Evolutionary conservation across 257 asterid species (phyloP).

Genomic region (Ballota nigra): DNA sequence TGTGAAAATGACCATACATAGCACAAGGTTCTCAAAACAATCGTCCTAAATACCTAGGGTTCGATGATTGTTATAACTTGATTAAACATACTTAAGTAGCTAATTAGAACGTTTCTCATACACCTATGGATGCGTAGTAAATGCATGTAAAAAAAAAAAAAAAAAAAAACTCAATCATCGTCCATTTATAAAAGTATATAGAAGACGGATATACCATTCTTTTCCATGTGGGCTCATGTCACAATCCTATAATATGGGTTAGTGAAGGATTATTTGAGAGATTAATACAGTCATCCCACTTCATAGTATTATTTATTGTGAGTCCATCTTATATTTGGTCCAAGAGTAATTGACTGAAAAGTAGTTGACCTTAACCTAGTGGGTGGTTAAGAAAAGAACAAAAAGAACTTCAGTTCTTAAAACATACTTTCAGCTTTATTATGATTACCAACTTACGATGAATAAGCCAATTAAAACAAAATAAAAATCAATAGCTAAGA

Average conservation of each 20-base stretch:
- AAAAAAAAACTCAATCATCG: neutral
- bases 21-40: no score
- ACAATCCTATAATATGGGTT: neutral
- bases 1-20: no score
- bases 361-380: neutral
- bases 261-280: neutral
- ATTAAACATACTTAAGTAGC: no score
- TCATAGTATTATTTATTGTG: neutral
- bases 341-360: neutral
- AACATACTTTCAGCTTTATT: neutral
- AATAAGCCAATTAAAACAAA: no score
- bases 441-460: neutral
- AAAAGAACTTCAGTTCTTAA: neutral
- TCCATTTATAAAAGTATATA: no score
- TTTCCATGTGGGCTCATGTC: neutral
- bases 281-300: neutral
- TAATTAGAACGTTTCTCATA: neutral
- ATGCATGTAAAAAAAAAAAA: neutral
- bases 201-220: neutral
- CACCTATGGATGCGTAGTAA: neutral
- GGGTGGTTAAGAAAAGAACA: neutral
- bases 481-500: no score
- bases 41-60: no score
- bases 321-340: neutral
- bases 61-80: no score